Conservation (phyloP, 768 basidiomycete genomes). For the Lactarius evosmus region DNA sequence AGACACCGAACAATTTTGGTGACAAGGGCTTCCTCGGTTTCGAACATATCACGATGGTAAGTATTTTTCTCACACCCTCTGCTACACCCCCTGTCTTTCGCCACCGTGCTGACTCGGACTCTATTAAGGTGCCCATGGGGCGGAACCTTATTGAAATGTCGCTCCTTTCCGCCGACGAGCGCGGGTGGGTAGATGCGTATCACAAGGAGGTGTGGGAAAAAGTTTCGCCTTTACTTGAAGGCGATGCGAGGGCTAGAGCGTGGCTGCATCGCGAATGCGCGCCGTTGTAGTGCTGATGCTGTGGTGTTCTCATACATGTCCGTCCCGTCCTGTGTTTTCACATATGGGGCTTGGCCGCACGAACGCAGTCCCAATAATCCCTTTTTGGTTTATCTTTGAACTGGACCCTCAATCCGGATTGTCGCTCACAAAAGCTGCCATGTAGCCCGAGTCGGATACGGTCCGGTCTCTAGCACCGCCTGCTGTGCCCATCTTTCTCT, state of each 20-base stretch:
- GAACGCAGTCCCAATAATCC: background rate
- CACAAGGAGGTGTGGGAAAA: constrained; percentile 74
- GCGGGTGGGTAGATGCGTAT: constrained; percentile 79
- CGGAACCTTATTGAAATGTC: constrained; percentile 68
- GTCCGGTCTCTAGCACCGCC: too few relatives aligned
- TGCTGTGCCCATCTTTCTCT: too few relatives aligned
- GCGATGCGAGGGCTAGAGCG: constrained; percentile 54
- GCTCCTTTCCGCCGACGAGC: constrained; percentile 66
- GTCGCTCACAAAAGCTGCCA: too few relatives aligned
- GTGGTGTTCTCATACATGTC: background rate
- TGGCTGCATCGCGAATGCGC: constrained; percentile 64
- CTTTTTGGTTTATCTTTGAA: too few relatives aligned
- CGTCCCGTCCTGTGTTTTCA: background rate
- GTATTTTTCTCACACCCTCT: constrained; percentile 30
- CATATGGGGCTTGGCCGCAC: background rate
- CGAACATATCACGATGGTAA: constrained; percentile 84
- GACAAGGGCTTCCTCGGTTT: constrained; percentile 80
- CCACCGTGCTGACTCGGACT: constrained; percentile 8
- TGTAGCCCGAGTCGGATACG: too few relatives aligned
- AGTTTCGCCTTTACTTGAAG: constrained; percentile 64
- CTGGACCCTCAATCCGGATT: too few relatives aligned
- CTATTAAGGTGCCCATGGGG: constrained; percentile 75
- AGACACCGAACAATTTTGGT: constrained; percentile 76
- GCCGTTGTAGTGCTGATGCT: constrained; percentile 30
- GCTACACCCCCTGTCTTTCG: background rate